A percentile compares a stretch with the other conserved stretches of the same genome.
Evolutionary conservation across 768 basidiomycete genomes (phyloP).

Genomic region (Lactifluus hygrophoroides): DNA sequence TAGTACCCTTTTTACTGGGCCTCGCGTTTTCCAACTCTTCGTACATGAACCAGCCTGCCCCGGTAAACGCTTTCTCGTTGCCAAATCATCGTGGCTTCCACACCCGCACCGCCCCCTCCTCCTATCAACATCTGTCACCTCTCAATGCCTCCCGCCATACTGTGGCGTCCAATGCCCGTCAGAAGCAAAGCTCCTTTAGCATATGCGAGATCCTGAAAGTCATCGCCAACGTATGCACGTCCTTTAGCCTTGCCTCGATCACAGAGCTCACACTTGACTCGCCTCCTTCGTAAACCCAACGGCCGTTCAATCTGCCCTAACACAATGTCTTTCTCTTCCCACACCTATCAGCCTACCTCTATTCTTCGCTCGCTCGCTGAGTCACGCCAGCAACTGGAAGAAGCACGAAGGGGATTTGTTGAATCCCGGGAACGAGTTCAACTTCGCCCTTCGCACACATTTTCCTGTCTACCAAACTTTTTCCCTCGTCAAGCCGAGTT

Average conservation of each 20-base stretch:
- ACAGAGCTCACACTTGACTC: conserved; percentile 12
- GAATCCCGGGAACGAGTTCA: conserved; percentile 61
- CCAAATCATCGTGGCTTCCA: conserved; percentile 16
- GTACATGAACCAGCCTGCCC: conserved; percentile 10
- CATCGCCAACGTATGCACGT: conserved; percentile 52
- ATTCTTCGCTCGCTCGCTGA: conserved; percentile 75
- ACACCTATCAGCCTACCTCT: conserved; percentile 52
- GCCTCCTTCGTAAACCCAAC: conserved; percentile 16
- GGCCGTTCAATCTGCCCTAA: not conserved
- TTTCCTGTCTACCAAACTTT: conserved; percentile 68
- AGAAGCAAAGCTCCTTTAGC: conserved; percentile 69
- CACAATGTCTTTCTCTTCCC: conserved; percentile 17
- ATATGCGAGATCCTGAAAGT: conserved; percentile 73
- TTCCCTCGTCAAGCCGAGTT: conserved; percentile 61
- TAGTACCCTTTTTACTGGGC: not conserved
- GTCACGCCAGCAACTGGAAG: conserved; percentile 65
- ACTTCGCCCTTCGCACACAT: conserved; percentile 65
- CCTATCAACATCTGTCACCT: conserved; percentile 10
- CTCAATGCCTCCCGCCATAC: conserved; percentile 9
- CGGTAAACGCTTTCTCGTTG: conserved; percentile 9
- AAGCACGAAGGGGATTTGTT: conserved; percentile 64
- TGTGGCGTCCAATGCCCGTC: conserved; percentile 38
- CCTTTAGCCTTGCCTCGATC: conserved; percentile 6
- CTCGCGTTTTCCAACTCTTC: conserved; percentile 1
- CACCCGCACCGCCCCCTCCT: conserved; percentile 10